phyloP scores from a whole-genome alignment of 208 protist species.

The Lotmaria passim region DNA sequence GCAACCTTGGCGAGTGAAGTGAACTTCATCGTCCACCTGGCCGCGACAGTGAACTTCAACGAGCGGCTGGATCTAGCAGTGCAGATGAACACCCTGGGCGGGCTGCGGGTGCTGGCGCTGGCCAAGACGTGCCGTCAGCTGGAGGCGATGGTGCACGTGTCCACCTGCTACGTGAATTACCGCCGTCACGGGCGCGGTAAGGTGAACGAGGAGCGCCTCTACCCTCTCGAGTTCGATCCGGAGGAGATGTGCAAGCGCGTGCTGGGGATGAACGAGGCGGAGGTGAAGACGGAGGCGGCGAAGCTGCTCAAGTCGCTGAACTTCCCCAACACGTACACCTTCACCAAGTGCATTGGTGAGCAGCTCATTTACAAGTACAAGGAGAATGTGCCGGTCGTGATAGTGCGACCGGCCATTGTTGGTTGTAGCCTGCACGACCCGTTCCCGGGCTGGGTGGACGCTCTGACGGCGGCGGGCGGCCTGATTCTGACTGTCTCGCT shows the following conservation, averaged over 20 bases:
- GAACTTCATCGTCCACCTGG: constrained; percentile 85
- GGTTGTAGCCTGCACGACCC: constrained; percentile 78
- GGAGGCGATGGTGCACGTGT: constrained; percentile 84
- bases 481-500: constrained; percentile 63
- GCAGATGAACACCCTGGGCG: constrained; percentile 86
- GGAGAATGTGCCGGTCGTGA: constrained; percentile 65
- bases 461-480: constrained; percentile 77
- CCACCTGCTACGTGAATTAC: constrained; percentile 92
- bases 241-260: constrained; percentile 81
- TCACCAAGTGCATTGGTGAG: constrained; percentile 90
- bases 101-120: constrained; percentile 76
- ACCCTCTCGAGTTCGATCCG: constrained; percentile 80
- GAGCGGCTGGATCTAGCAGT: constrained; percentile 74
- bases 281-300: constrained; percentile 45
- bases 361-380: constrained; percentile 62
- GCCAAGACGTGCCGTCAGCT: constrained; percentile 74
- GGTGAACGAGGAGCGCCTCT: constrained; percentile 72
- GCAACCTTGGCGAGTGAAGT: constrained; percentile 50
- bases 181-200: constrained; percentile 41
- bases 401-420: constrained; percentile 91
- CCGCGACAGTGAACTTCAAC: constrained; percentile 90
- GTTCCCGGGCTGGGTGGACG: constrained; percentile 86
- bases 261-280: constrained; percentile 55
- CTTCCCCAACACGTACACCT: constrained; percentile 92
- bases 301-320: constrained; percentile 61